phyloP scores from a whole-genome alignment of 176 grass and related monocot species.

The Miscanthus lutarioriparius region DNA sequence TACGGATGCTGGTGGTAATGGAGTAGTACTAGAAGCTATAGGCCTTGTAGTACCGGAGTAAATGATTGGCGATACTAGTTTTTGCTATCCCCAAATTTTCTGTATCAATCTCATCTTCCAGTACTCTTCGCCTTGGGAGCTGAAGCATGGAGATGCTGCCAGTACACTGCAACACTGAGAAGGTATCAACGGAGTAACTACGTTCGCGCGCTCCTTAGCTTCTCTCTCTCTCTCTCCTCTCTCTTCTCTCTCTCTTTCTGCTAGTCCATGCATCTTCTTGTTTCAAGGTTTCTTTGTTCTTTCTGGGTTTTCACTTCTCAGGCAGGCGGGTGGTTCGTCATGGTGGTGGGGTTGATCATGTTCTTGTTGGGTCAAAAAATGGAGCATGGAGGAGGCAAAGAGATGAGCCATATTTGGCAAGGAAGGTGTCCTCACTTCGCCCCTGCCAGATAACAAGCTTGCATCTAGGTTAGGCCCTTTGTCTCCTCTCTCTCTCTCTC shows the following conservation, averaged over 20 bases:
- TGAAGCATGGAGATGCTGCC: constrained; percentile 42
- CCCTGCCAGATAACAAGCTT: constrained; percentile 39
- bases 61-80: constrained; percentile 42
- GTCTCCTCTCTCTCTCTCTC: not conserved
- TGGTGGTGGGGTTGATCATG: constrained; percentile 51
- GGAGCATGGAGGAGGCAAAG: constrained; percentile 39
- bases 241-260: constrained; percentile 40
- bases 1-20: constrained; percentile 26
- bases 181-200: not conserved
- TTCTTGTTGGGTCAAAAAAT: constrained; percentile 49
- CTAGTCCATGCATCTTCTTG: not conserved
- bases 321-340: constrained; percentile 19
- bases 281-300: constrained; percentile 30
- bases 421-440: constrained; percentile 26
- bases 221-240: constrained; percentile 17
- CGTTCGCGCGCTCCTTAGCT: not conserved
- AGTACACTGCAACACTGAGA: constrained; percentile 40
- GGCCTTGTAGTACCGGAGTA: constrained; percentile 27
- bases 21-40: constrained; percentile 11
- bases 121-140: constrained; percentile 47
- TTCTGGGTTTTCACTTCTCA: not conserved
- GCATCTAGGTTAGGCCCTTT: constrained; percentile 33
- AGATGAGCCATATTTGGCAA: constrained; percentile 47
- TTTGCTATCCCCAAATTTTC: constrained; percentile 37
- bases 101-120: constrained; percentile 15